Evolutionary conservation across 441 rosid genomes (phyloP).

Genomic region (Rhodomyrtus psidioides): DNA sequence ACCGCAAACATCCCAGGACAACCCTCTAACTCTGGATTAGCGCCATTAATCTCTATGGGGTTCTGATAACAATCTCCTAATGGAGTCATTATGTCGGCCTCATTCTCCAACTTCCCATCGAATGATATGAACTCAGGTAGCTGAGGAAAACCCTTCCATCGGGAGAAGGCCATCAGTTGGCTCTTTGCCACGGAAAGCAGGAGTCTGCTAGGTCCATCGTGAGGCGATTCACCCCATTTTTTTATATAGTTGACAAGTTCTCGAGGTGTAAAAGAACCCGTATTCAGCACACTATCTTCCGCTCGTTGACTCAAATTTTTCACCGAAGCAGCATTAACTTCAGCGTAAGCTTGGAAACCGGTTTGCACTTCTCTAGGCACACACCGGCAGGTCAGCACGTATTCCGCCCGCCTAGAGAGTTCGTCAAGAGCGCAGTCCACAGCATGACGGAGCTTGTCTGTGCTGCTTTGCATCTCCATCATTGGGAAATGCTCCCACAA

Average conservation of each 20-base stretch:
- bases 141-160: constrained; percentile 56
- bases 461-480: constrained; percentile 55
- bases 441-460: constrained; percentile 42
- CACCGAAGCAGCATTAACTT: constrained; percentile 54
- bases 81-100: constrained; percentile 24
- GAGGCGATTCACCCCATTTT: constrained; percentile 36
- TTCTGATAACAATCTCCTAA: constrained; percentile 9
- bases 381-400: constrained; percentile 69
- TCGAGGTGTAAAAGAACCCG: constrained; percentile 40
- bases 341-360: constrained; percentile 36
- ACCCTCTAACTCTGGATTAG: constrained; percentile 11
- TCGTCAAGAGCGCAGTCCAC: constrained; percentile 70
- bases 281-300: constrained; percentile 41
- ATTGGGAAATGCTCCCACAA: constrained; percentile 42
- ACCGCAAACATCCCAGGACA: constrained; percentile 10
- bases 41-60: constrained; percentile 12
- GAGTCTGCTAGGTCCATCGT: constrained; percentile 31
- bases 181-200: constrained; percentile 40
- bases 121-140: constrained; percentile 47
- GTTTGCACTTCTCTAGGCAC: constrained; percentile 35
- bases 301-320: constrained; percentile 35
- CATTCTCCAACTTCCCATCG: constrained; percentile 32
- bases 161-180: constrained; percentile 49
- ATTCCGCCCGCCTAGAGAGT: constrained; percentile 64
- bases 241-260: constrained; percentile 38